Percentiles rank a stretch among this genome's conserved stretches.
phyloP scores from a whole-genome alignment of 1,139 yeast species.

The Arxiozyma bovina region DNA sequence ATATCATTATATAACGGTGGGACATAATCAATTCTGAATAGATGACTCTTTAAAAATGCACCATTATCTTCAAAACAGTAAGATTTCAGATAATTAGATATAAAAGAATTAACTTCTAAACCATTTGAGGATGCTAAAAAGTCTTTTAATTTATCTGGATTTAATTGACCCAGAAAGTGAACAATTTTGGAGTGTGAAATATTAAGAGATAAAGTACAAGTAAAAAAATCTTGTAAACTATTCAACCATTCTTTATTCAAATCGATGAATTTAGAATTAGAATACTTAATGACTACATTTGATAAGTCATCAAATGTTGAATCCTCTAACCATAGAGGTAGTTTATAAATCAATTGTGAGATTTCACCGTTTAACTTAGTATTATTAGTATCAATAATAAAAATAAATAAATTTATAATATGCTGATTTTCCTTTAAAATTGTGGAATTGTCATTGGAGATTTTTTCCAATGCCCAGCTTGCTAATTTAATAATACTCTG shows the following conservation, averaged over 20 bases:
- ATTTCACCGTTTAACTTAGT: conserved; percentile 19
- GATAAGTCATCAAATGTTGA: conserved; percentile 25
- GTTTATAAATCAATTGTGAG: conserved; percentile 25
- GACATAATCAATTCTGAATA: conserved; percentile 31
- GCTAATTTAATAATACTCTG: conserved; percentile 7
- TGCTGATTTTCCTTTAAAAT: conserved; percentile 18
- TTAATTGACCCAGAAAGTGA: conserved; percentile 18
- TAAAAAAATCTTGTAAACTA: conserved; percentile 27
- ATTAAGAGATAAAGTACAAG: conserved; percentile 18
- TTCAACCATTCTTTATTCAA: conserved; percentile 20
- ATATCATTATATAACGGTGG: conserved; percentile 28
- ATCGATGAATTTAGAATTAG: conserved; percentile 23
- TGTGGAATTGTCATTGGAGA: conserved; percentile 23
- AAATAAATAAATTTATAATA: conserved; percentile 23
- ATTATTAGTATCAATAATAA: conserved; percentile 22
- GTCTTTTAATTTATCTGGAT: conserved; percentile 11
- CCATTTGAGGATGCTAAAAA: conserved; percentile 17
- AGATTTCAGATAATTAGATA: conserved; percentile 26
- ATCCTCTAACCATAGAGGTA: conserved; percentile 30
- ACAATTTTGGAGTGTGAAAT: conserved; percentile 15
- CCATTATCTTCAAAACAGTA: conserved; percentile 25
- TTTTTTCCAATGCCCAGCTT: conserved; percentile 3
- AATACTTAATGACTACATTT: conserved; percentile 24
- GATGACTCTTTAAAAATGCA: conserved; percentile 23
- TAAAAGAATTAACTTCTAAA: conserved; percentile 25